Evolutionary conservation across 805 yeast species (phyloP).

Genomic region (Kodamaea hsintzibuensis): DNA sequence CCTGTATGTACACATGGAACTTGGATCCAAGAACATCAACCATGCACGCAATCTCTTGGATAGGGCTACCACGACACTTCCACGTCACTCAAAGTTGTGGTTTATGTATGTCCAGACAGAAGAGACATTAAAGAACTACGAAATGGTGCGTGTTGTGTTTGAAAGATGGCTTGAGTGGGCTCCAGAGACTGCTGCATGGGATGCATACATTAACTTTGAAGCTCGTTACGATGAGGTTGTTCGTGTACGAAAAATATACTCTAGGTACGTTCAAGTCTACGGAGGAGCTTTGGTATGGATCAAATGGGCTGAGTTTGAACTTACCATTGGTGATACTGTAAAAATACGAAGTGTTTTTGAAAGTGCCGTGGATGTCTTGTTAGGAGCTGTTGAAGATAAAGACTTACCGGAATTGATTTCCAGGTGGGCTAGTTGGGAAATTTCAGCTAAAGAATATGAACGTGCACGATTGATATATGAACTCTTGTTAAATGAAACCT

Average conservation of each 20-base stretch:
- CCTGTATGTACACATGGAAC: conserved; percentile 76
- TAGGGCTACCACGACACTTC: conserved; percentile 71
- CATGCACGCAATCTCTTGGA: conserved; percentile 88
- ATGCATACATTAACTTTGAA: conserved; percentile 71
- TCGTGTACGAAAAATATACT: conserved; percentile 59
- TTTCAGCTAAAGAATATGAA: conserved; percentile 56
- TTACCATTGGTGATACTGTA: conserved; percentile 36
- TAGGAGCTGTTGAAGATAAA: conserved; percentile 12
- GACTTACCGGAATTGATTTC: conserved; percentile 38
- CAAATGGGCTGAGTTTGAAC: conserved; percentile 75
- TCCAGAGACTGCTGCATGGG: conserved; percentile 71
- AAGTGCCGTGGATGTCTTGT: conserved; percentile 59
- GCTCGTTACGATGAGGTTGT: conserved; percentile 57
- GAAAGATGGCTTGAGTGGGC: conserved; percentile 81
- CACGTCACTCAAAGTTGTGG: conserved; percentile 86
- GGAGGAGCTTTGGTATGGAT: conserved; percentile 65
- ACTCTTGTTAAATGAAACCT: conserved; percentile 39
- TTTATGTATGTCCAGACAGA: conserved; percentile 78
- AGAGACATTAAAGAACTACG: conserved; percentile 67
- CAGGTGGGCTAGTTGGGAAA: conserved; percentile 75
- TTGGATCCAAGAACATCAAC: conserved; percentile 68
- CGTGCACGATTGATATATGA: conserved; percentile 61
- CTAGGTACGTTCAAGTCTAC: conserved; percentile 46
- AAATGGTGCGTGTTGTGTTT: conserved; percentile 64
- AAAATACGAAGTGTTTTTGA: conserved; percentile 64